phyloP scores from a whole-genome alignment of 1,139 yeast genomes.

The Pichia sp. region DNA sequence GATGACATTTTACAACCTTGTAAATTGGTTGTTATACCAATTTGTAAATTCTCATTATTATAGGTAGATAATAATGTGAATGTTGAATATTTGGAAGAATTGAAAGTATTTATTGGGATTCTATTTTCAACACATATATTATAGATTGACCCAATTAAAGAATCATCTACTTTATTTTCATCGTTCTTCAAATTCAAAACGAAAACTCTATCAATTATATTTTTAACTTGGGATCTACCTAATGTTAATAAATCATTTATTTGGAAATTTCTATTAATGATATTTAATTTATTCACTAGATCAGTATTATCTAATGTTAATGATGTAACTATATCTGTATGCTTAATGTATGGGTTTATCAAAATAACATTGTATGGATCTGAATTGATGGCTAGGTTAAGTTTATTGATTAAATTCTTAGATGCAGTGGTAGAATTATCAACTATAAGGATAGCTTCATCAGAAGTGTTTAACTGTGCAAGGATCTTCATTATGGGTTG shows the following conservation, averaged over 20 bases:
- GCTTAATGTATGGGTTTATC: constrained; percentile 2
- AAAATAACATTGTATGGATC: constrained; percentile 10
- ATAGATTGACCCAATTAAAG: constrained; percentile 33
- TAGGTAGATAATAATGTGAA: constrained; percentile 73
- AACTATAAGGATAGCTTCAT: constrained; percentile 54
- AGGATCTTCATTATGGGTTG: constrained; percentile 29
- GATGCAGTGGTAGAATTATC: constrained; percentile 41
- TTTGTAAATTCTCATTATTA: constrained; percentile 65
- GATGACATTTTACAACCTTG: constrained; percentile 86
- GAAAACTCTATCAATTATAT: constrained; percentile 69
- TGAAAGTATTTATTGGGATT: constrained; percentile 78
- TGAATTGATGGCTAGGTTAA: constrained; percentile 33
- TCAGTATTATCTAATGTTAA: not conserved
- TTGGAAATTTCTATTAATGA: constrained; percentile 35
- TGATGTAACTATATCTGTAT: not conserved
- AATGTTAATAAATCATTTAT: constrained; percentile 40
- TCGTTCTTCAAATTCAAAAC: constrained; percentile 37
- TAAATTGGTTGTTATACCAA: constrained; percentile 83
- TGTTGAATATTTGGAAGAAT: constrained; percentile 63
- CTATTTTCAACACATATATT: constrained; percentile 50
- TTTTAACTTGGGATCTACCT: constrained; percentile 61
- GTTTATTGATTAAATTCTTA: constrained; percentile 45
- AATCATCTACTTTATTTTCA: too few relatives aligned
- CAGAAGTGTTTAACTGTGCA: constrained; percentile 44
- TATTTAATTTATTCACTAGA: constrained; percentile 28